These are phyloP conservation scores for Fusarium miscanthi DNA, from an alignment of 2,329 filamentous ascomycete genomes.

Conservation along the genomic window DNA sequence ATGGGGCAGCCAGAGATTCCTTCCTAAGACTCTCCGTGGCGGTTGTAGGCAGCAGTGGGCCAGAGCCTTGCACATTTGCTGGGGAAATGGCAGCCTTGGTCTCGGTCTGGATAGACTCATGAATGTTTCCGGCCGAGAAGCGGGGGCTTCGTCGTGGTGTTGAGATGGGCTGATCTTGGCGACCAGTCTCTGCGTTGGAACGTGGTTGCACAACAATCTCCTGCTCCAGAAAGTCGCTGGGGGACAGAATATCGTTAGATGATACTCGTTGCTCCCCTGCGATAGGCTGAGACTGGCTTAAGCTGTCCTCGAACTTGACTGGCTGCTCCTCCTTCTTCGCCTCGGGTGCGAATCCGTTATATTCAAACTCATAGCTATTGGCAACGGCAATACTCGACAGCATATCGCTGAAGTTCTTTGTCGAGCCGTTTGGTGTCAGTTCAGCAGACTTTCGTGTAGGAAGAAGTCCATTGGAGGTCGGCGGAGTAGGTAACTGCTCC, in stretches of 20 bases:
- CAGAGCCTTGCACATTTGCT: not conserved
- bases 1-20: not conserved
- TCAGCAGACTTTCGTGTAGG: not conserved
- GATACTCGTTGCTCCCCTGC: not conserved
- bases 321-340: not conserved
- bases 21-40: not conserved
- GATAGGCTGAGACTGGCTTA: not conserved
- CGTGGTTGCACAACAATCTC: not conserved
- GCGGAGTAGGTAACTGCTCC: not conserved
- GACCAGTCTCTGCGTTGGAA: not conserved
- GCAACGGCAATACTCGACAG: not conserved
- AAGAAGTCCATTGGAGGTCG: not conserved
- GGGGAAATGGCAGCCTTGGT: not conserved
- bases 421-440: not conserved
- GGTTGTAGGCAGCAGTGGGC: not conserved
- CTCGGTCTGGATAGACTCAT: not conserved
- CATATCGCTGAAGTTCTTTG: not conserved
- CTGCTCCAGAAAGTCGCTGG: not conserved
- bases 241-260: not conserved
- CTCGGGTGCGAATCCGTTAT: not conserved
- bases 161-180: not conserved
- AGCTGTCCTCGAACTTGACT: not conserved
- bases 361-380: not conserved
- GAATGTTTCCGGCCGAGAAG: not conserved
- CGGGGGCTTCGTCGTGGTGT: not conserved